Base-by-base conservation (phyloP, 2,329 filamentous ascomycete species). In the Calonectria pseudoturangicola region DNA sequence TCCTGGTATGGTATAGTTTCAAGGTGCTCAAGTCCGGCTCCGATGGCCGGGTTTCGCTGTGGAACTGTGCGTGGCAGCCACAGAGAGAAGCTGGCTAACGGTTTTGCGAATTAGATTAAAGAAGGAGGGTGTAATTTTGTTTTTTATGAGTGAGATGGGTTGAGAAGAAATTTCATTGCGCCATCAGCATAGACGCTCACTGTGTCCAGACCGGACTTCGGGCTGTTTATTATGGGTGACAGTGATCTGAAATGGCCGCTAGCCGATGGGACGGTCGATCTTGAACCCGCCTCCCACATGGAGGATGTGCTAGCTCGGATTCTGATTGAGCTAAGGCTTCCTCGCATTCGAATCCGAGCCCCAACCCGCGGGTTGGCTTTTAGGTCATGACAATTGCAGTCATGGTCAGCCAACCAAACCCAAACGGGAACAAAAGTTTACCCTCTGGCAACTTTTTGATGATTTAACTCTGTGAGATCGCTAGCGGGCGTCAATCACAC, bases 131-230 rank as follows among this genome's bases (percentile, higher is more conserved):
- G 15, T 27, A 36, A 51, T 50, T 10, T 16, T 25, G 28, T 12
- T 27, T 27, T 27, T 39, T 28, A 41, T 39, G 36, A 7, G 15
- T n/a, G n/a, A 36, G 12, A 30, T 39, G 13, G 58, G 27, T 41
- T 33, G 30, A 54, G 25, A 16, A 58, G 27, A 27, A 43, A 64
- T 50, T 21, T 21, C 62, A 36, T 43, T 12, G 54, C 69, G 27
- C 45, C 28, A 54, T 63, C 63, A 71, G 68, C 60, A 62, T 58
- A 25, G 45, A 33, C 50, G 27, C 30, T 36, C n/a, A 27, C 27
- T 27, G n/a, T 47, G 28, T 58, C n/a, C 16, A 43, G 64, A 64
- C 39, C 66, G 66, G 66, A 56, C 33, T 71, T 71, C 69, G 69
- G 69, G 41, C 45, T 28, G 36, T 71, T 60, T 67, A 39, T 66